These are phyloP conservation scores for Gypsophila paniculata DNA, from an alignment of 179 eudicot species.

Conservation along the genomic window DNA sequence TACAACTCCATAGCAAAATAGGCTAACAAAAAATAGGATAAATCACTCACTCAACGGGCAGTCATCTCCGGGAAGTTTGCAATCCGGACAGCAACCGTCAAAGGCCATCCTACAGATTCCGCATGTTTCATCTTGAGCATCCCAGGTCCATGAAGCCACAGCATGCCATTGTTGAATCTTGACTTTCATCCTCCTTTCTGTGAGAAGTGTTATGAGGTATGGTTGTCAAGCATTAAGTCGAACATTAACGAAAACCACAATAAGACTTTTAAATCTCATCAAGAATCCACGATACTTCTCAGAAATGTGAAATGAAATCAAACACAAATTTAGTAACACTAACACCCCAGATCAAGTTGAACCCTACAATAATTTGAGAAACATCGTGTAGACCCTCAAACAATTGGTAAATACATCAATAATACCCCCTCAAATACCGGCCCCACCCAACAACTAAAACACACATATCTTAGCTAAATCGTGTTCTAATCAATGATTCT, in stretches of 20 bases:
- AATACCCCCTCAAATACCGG: too few relatives aligned
- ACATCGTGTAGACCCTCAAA: too few relatives aligned
- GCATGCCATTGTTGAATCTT: constrained; percentile 89
- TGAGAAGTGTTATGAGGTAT: constrained; percentile 21
- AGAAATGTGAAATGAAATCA: background rate
- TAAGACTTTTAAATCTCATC: background rate
- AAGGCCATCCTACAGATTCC: constrained; percentile 95
- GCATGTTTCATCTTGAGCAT: constrained; percentile 93
- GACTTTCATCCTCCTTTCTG: constrained; percentile 58
- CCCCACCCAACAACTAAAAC: too few relatives aligned
- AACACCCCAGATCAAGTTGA: too few relatives aligned
- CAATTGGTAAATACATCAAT: too few relatives aligned
- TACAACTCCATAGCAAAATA: background rate
- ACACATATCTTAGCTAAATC: too few relatives aligned
- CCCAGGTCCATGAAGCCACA: constrained; percentile 99
- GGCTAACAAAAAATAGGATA: background rate
- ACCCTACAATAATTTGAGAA: too few relatives aligned
- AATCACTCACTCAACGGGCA: constrained; percentile 73
- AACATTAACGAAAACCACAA: background rate
- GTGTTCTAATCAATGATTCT: too few relatives aligned
- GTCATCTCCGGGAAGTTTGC: constrained; percentile 95
- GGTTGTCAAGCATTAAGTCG: background rate
- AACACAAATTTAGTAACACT: background rate
- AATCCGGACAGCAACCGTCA: constrained; percentile 97
- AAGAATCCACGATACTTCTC: background rate